Percentiles rank a stretch among this genome's conserved stretches.
These are phyloP conservation scores for Cladobotryum mycophilum DNA, from an alignment of 2,329 filamentous ascomycete genomes.

Conservation along the genomic window DNA sequence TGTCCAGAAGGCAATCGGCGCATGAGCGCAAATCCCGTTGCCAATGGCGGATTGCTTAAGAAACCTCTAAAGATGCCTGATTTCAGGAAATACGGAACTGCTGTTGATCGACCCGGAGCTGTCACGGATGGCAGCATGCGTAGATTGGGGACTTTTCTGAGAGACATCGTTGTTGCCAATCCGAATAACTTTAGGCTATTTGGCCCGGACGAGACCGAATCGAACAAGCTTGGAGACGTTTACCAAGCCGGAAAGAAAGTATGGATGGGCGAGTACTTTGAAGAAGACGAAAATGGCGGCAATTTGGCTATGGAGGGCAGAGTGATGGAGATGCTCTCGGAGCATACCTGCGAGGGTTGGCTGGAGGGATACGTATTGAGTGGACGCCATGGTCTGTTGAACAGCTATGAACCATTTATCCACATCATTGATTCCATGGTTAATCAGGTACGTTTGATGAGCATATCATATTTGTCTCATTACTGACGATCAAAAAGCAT, in stretches of 20 bases:
- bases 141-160: slow-evolving; percentile 61
- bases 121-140: slow-evolving; percentile 58
- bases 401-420: slow-evolving; percentile 78
- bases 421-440: slow-evolving; percentile 83
- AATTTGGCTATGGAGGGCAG: slow-evolving; percentile 63
- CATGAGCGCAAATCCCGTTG: slow-evolving; percentile 72
- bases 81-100: slow-evolving; percentile 61
- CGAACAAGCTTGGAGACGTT: slow-evolving; percentile 67
- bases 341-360: slow-evolving; percentile 76
- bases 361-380: slow-evolving; percentile 72
- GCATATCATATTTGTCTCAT: background rate
- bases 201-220: slow-evolving; percentile 75
- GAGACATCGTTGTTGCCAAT: slow-evolving; percentile 61
- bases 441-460: slow-evolving; percentile 50
- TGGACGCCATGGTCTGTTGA: slow-evolving; percentile 68
- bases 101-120: slow-evolving; percentile 54
- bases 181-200: slow-evolving; percentile 66
- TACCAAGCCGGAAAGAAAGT: slow-evolving; percentile 73
- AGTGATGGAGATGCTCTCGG: slow-evolving; percentile 80
- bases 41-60: slow-evolving; percentile 62
- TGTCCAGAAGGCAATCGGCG: slow-evolving; percentile 59
- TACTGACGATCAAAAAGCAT: slow-evolving; percentile 39
- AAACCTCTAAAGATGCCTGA: slow-evolving; percentile 64
- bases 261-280: slow-evolving; percentile 73
- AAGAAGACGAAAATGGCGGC: slow-evolving; percentile 68